Percentiles rank a stretch among this genome's conserved stretches.
phyloP scores from a whole-genome alignment of 1,284 basidiomycete species.

The Marasmius oreades region DNA sequence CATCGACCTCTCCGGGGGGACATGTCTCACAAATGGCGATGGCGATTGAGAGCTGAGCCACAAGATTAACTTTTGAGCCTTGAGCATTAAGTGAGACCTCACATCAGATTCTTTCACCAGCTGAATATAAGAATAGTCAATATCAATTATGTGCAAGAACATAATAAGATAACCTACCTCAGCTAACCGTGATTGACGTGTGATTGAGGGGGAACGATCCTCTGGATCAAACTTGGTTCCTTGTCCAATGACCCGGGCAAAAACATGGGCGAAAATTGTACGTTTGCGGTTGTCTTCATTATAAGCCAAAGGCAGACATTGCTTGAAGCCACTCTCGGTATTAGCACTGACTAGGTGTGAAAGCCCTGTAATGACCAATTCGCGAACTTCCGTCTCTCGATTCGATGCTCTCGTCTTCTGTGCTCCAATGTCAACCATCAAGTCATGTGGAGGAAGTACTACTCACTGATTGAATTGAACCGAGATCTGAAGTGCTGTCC shows the following conservation, averaged over 20 bases:
- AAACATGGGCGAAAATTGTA: slow-evolving; percentile 85
- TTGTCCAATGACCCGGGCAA: slow-evolving; percentile 80
- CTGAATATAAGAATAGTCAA: slow-evolving; percentile 31
- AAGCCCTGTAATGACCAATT: slow-evolving; percentile 74
- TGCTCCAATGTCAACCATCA: slow-evolving; percentile 10
- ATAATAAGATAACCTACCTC: slow-evolving; percentile 48
- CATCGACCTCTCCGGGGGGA: slow-evolving; percentile 74
- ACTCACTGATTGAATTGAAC: slow-evolving; percentile 47
- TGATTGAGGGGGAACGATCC: slow-evolving; percentile 48
- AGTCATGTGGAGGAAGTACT: not conserved
- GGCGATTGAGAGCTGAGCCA: slow-evolving; percentile 64
- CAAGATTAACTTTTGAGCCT: slow-evolving; percentile 9
- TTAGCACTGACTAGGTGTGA: slow-evolving; percentile 83
- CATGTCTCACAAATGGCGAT: slow-evolving; percentile 86
- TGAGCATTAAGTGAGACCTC: slow-evolving; percentile 26
- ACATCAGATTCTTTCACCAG: slow-evolving; percentile 74
- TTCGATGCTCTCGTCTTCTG: slow-evolving; percentile 47
- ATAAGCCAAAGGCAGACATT: slow-evolving; percentile 80
- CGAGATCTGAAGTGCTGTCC: slow-evolving; percentile 52
- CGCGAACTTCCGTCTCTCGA: slow-evolving; percentile 60
- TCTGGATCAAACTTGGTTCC: slow-evolving; percentile 70
- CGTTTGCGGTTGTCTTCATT: slow-evolving; percentile 73
- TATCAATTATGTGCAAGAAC: not conserved
- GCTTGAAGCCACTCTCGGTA: slow-evolving; percentile 86
- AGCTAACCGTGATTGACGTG: slow-evolving; percentile 56